These are phyloP conservation scores for Anisodus acutangulus DNA, from an alignment of 257 asterid species.

Conservation along the genomic window DNA sequence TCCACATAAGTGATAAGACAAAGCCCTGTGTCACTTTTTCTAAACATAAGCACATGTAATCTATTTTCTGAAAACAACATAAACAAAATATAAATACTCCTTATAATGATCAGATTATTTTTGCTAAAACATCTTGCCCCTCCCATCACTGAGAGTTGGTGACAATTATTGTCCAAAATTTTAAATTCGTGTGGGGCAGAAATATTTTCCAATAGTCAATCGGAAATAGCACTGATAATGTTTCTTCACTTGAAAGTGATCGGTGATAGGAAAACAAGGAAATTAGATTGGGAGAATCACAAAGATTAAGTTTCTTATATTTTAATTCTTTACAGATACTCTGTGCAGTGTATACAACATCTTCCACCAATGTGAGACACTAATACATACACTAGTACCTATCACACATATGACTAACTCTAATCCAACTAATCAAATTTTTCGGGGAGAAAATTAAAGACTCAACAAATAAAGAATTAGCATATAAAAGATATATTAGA, in stretches of 20 bases:
- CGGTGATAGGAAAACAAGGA: neutral
- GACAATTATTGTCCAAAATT: neutral
- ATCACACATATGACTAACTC: no score
- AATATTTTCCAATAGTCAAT: neutral
- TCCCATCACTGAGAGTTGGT: conserved; percentile 60
- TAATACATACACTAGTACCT: neutral
- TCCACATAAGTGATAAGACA: neutral
- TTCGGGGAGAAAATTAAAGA: neutral
- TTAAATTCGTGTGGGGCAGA: neutral
- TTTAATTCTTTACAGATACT: neutral
- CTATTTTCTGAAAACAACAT: neutral
- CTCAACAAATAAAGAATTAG: neutral
- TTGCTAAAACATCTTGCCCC: conserved; percentile 43
- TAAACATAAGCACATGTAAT: neutral
- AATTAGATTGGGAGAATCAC: neutral
- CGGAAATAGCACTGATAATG: neutral
- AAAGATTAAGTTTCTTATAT: neutral
- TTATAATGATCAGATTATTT: neutral
- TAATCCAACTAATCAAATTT: neutral
- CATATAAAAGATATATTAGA: neutral
- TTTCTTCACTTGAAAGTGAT: neutral
- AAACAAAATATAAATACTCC: neutral
- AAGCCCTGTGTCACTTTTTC: conserved; percentile 51
- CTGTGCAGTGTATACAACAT: neutral
- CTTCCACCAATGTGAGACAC: neutral